These are phyloP conservation scores for Hippophae tibetana DNA, from an alignment of 306 rosid genomes.

Conservation along the genomic window DNA sequence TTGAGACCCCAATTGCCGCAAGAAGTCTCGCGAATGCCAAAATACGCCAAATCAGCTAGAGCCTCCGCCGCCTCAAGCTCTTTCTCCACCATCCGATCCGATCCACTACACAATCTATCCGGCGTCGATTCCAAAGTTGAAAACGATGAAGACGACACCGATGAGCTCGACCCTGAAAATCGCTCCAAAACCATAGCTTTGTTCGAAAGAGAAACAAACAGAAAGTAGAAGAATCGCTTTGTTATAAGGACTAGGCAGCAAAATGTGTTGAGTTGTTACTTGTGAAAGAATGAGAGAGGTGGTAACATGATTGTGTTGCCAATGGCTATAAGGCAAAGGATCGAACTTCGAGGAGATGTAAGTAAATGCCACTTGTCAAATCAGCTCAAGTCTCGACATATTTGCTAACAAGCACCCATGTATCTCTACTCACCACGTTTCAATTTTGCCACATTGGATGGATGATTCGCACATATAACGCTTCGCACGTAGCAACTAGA, in stretches of 20 bases:
- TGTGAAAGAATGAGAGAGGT: background rate
- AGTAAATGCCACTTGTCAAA: constrained; percentile 50
- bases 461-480: no score
- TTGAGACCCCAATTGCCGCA: constrained; percentile 30
- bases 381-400: constrained; percentile 39
- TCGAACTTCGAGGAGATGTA: constrained; percentile 6
- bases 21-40: constrained; percentile 42
- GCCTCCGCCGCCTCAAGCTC: constrained; percentile 98
- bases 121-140: constrained; percentile 12
- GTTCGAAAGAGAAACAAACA: background rate
- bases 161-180: constrained; percentile 20
- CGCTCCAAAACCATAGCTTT: constrained; percentile 23
- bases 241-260: constrained; percentile 4
- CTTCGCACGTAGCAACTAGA: no score
- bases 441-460: background rate
- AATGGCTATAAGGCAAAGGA: constrained; percentile 23
- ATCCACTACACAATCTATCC: constrained; percentile 7
- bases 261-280: background rate
- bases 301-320: background rate
- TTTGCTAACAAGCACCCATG: constrained; percentile 23
- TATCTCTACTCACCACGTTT: constrained; percentile 57
- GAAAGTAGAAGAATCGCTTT: background rate
- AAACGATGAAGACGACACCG: constrained; percentile 16
- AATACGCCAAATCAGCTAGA: constrained; percentile 57
- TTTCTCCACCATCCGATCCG: constrained; percentile 46